These are phyloP conservation scores for Erigeron canadensis DNA, from an alignment of 129 eudicot species.

Conservation along the genomic window DNA sequence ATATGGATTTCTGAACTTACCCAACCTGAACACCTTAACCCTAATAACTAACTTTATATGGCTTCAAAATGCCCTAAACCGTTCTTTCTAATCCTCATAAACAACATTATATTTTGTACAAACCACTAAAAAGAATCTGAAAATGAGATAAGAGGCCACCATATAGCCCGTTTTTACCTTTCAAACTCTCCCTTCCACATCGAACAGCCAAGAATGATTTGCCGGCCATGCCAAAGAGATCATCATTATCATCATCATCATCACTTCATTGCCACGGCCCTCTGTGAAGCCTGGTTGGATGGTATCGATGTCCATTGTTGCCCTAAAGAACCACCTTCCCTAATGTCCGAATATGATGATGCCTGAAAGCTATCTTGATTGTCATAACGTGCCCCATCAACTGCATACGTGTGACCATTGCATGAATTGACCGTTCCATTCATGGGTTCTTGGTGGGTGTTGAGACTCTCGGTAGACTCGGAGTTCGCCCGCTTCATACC, in stretches of 20 bases:
- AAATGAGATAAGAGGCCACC: slow-evolving; percentile 12
- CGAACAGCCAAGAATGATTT: slow-evolving; percentile 88
- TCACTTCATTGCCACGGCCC: slow-evolving; percentile 67
- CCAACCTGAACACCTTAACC: background rate
- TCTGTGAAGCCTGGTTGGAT: slow-evolving; percentile 42
- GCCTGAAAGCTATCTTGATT: slow-evolving; percentile 39
- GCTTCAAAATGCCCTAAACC: slow-evolving; percentile 18
- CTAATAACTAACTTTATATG: background rate
- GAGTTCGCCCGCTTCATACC: slow-evolving; percentile 45
- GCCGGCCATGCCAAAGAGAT: slow-evolving; percentile 44
- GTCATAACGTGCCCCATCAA: slow-evolving; percentile 28
- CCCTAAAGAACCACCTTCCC: slow-evolving; percentile 38
- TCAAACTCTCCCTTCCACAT: slow-evolving; percentile 22
- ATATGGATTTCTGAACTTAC: slow-evolving; percentile 13
- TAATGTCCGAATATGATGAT: slow-evolving; percentile 24
- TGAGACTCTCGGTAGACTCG: slow-evolving; percentile 31
- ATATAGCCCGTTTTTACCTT: slow-evolving; percentile 27
- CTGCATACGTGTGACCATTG: slow-evolving; percentile 28
- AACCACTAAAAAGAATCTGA: slow-evolving; percentile 23
- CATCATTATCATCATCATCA: background rate
- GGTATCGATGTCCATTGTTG: slow-evolving; percentile 49
- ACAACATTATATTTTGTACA: slow-evolving; percentile 34
- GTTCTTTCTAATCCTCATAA: slow-evolving; percentile 23
- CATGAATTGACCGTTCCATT: slow-evolving; percentile 25
- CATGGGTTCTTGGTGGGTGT: slow-evolving; percentile 35